These are phyloP conservation scores for Fraxinus pennsylvanica DNA, from an alignment of 257 asterid genomes.

Conservation along the genomic window DNA sequence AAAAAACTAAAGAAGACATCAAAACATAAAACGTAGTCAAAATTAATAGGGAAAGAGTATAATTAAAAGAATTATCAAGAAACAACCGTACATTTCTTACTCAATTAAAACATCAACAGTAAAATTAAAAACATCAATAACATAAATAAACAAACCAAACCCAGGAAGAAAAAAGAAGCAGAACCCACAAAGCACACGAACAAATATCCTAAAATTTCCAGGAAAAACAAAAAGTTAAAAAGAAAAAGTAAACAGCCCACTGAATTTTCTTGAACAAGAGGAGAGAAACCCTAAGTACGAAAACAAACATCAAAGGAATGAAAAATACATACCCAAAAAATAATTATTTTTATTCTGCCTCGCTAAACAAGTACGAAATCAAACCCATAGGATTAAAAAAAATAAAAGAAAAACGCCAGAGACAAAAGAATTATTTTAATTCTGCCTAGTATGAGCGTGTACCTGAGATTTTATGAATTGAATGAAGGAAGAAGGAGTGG, in stretches of 20 bases:
- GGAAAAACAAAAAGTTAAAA: neutral
- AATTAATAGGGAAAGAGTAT: neutral
- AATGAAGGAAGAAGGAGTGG: slow-evolving; percentile 1
- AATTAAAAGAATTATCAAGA: neutral
- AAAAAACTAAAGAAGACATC: neutral
- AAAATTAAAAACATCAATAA: slow-evolving; percentile 7
- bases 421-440: neutral
- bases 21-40: neutral
- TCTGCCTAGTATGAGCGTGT: neutral
- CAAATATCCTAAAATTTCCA: slow-evolving; percentile 16
- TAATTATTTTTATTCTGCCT: neutral
- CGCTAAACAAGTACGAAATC: neutral
- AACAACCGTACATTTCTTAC: neutral
- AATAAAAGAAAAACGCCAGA: too few relatives aligned
- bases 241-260: slow-evolving; percentile 1
- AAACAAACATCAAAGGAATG: neutral
- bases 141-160: neutral
- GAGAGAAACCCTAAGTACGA: neutral
- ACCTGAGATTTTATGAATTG: slow-evolving; percentile 21
- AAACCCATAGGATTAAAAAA: too few relatives aligned
- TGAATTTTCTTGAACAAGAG: neutral
- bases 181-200: neutral
- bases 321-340: neutral
- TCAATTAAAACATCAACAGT: neutral
- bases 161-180: neutral